Evolutionary conservation across 202 grass and related monocot genomes (phyloP).

Genomic region (Saccharum hybrid): DNA sequence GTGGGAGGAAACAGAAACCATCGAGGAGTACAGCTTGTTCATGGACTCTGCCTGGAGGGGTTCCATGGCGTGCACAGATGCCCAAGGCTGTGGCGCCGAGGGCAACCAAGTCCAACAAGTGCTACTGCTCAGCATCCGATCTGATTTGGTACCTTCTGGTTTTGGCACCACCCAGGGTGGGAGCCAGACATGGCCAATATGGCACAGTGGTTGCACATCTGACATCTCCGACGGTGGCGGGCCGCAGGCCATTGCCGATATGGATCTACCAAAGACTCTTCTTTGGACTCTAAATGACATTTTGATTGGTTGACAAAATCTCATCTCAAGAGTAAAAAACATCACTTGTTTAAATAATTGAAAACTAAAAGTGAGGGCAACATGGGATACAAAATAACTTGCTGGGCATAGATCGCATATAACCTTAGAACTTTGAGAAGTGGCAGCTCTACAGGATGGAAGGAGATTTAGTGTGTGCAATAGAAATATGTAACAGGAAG

Average conservation of each 20-base stretch:
- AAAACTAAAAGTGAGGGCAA: too few species aligned
- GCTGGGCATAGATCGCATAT: too few species aligned
- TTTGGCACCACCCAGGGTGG: background rate
- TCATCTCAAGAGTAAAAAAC: too few species aligned
- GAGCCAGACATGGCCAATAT: background rate
- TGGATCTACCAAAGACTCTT: slow-evolving; percentile 25
- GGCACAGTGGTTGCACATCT: background rate
- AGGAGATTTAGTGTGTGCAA: too few species aligned
- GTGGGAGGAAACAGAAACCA: background rate
- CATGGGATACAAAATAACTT: too few species aligned
- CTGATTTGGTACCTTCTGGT: background rate
- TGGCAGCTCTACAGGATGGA: too few species aligned
- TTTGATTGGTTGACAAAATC: too few species aligned
- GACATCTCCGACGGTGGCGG: background rate
- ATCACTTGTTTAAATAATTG: too few species aligned
- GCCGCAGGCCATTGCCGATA: background rate
- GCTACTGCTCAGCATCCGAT: background rate
- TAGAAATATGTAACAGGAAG: too few species aligned
- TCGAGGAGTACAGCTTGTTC: background rate
- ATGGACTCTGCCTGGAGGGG: background rate
- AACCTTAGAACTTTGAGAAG: too few species aligned
- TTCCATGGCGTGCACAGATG: background rate
- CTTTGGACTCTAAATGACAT: too few species aligned
- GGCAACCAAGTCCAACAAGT: background rate
- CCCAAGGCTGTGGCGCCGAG: background rate